Base-by-base conservation (phyloP, 345 rosid genomes). In the Citrus reticulata region DNA sequence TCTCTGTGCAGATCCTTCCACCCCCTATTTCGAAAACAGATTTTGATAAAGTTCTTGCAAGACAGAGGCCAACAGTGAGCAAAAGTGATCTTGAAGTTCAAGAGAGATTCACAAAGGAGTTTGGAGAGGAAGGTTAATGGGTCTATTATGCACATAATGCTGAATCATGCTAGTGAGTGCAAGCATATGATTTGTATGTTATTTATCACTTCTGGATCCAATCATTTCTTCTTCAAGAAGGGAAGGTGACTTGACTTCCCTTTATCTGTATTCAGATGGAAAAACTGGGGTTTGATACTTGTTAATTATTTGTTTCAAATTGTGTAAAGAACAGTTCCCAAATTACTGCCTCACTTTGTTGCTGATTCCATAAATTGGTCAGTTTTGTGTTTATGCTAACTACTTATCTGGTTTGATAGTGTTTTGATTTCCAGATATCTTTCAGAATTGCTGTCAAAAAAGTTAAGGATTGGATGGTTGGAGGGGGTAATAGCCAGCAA, bases 51-150 rank as follows among this genome's bases (percentile, higher is more conserved):
- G 98, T 95, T 63, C 97, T 95, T 77, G 94, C 97, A 3, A 90
- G 97, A 84, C 98, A 95, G 86, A 92, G 83, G 89, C 97, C 98
- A 58, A 95, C 98, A 16, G 98, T 95, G 79, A 92, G 98, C 89
- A 93, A 93, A 81, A 24, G 86, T 35, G 98, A 95, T 85, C 88
- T 95, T 20, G 98, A 93, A 4, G 93, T 95, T 73, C 98, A 95
- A 14, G 98, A 93, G 89, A 92, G 93, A 90, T 95, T 95, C 89
- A 95, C 98, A 8, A 91, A 89, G 77, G 98, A 95, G 88, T 95
- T 93, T 85, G 98, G 98, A 63, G 98, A 95, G 90, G 98, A 95
- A 83, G 98, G 98, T 79, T 95, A 78, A 90, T 70, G 77, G 39
- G 75, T 60, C 37, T 20, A 68, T 20, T 20, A 74, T 20, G n/a